Evolutionary conservation across 176 grass and related monocot genomes (phyloP).

Genomic region (Eragrostis nindensis): DNA sequence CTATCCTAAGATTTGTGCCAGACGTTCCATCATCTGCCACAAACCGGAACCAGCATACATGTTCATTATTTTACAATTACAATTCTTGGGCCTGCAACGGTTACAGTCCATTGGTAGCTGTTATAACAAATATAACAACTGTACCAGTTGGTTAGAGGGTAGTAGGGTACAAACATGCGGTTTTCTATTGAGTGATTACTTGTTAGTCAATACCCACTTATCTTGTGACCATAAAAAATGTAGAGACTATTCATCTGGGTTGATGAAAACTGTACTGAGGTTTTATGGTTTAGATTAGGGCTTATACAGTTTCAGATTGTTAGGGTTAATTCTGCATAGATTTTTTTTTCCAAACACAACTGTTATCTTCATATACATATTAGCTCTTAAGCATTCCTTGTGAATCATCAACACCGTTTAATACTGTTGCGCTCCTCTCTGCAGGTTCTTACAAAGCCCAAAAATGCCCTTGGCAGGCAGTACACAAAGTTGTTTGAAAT

Average conservation of each 20-base stretch:
- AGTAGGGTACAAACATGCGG: background rate
- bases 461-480: conserved; percentile 68
- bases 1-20: background rate
- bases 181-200: background rate
- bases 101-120: background rate
- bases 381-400: conserved; percentile 6
- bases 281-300: no score
- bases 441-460: conserved; percentile 73
- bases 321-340: background rate
- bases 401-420: background rate
- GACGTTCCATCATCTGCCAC: background rate
- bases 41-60: conserved; percentile 14
- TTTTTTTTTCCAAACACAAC: conserved; percentile 3
- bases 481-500: conserved; percentile 75
- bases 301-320: no score
- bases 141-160: background rate
- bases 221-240: conserved; percentile 14
- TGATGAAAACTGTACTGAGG: background rate
- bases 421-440: conserved; percentile 11
- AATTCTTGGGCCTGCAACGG: background rate
- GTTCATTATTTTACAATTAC: background rate
- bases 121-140: background rate
- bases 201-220: background rate
- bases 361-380: conserved; percentile 17
- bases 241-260: background rate